Base-by-base conservation (phyloP, 75 land plant species). In the Selaginella moellendorffii region DNA sequence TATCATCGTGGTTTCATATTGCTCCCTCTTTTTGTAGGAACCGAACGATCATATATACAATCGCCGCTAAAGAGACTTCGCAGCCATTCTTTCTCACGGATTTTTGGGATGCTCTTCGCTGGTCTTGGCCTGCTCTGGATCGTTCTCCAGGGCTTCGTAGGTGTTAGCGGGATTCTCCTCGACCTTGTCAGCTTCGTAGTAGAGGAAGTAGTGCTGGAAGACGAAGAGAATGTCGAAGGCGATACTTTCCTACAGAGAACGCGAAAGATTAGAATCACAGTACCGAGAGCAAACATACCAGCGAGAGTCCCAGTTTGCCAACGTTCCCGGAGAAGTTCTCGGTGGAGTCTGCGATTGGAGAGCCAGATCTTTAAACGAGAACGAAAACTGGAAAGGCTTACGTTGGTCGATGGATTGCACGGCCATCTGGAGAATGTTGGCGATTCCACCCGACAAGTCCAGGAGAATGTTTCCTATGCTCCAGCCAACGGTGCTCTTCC, bases 401-500 rank as follows among this genome's bases (percentile, higher is more conserved):
- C 97, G 27, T 65, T 92, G 97, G 65, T 92, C 97, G 59, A 92
- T 77, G 52, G 97, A 92, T 64, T 92, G 97, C 61, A 85, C 74
- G 1, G 65, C 81, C 97, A 92, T 85, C 68, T 92, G 97, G 9
- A 56, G 69, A 67, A 81, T 79, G 69, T 81, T 92, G 17, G 86
- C 69, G 2, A 78, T 19, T 0, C 97, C 85, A 62, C 97, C 97
- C 18, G 73, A 53, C 53, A 85, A 72, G 72, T 92, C 97, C 26
- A 92, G 83, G 30, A 92, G 64, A 65, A 92, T 85, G 68, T 92
- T 85, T 0, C 80, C 83, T 31, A 92, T 88, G 78, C 97, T 92
- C 86, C 92, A 92, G 53, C 97, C 97, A 18, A 64, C 82, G 56
- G 97, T 92, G 71, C 96, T 92, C 77, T 85, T 92, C 52, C 96